Evolutionary conservation across 129 eudicot genomes (phyloP).

Genomic region (Centrapalus pauciflorus): DNA sequence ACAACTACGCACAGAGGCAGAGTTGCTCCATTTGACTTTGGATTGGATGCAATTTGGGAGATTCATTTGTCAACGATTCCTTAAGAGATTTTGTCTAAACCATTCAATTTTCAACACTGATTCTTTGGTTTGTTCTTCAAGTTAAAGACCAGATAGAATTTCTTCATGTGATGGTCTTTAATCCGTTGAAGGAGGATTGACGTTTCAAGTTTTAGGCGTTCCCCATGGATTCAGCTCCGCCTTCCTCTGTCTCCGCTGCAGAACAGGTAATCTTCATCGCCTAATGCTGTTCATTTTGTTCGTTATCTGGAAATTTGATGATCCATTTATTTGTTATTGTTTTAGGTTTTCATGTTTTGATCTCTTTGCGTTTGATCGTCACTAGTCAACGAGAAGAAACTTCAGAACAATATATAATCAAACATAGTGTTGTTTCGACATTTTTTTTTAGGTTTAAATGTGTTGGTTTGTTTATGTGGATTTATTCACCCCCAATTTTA

Average conservation of each 20-base stretch:
- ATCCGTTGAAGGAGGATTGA: not conserved
- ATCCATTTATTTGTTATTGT: not conserved
- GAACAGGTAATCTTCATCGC: slow-evolving; percentile 4
- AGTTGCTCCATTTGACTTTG: not conserved
- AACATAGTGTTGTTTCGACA: not conserved
- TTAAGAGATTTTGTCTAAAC: not conserved
- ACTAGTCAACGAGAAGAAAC: slow-evolving; percentile 1
- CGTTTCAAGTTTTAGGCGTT: not conserved
- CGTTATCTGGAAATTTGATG: not conserved
- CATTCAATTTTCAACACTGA: slow-evolving; percentile 4
- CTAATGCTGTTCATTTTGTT: not conserved
- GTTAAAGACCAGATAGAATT: not conserved
- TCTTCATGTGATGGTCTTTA: not conserved
- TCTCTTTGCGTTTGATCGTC: not conserved
- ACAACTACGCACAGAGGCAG: too few species aligned
- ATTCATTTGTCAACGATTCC: slow-evolving; percentile 18
- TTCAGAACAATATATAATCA: not conserved
- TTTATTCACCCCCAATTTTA: not conserved
- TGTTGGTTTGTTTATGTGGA: not conserved
- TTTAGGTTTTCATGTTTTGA: not conserved
- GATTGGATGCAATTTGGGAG: not conserved
- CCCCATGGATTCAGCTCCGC: slow-evolving; percentile 18
- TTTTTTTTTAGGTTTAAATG: not conserved
- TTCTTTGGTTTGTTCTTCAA: not conserved
- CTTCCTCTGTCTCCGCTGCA: slow-evolving; percentile 1